These are phyloP conservation scores for Solanum lignicaule DNA, from an alignment of 257 asterid species.

Conservation along the genomic window DNA sequence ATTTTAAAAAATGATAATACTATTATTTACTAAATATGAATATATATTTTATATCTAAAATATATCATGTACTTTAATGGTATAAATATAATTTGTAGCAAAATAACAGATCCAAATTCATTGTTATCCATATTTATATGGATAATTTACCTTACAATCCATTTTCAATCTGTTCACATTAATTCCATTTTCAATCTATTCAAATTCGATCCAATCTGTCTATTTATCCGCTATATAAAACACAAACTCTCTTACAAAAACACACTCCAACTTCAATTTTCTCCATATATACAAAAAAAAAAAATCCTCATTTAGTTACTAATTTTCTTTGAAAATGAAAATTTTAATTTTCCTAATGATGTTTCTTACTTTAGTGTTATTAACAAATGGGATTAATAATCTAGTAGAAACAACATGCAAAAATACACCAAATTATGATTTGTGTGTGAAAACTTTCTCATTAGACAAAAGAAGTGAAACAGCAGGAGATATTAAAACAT, in stretches of 20 bases:
- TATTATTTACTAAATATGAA: too few relatives aligned
- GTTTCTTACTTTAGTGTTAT: background rate
- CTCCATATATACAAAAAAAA: background rate
- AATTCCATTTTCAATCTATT: too few relatives aligned
- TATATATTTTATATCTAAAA: too few relatives aligned
- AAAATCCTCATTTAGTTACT: background rate
- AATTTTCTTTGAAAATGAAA: background rate
- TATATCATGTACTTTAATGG: background rate
- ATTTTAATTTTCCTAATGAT: background rate
- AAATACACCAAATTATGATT: constrained; percentile 41
- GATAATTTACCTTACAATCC: background rate
- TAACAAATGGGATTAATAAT: background rate
- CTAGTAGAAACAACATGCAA: constrained; percentile 39
- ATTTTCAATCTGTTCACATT: background rate
- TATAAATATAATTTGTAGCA: background rate
- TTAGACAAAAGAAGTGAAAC: constrained; percentile 19
- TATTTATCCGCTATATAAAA: rapidly evolving
- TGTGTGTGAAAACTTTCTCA: constrained; percentile 35
- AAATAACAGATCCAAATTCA: background rate
- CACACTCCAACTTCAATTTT: background rate
- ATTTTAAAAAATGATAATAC: too few relatives aligned
- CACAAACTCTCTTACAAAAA: background rate
- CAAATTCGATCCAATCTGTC: background rate
- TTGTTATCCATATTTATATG: background rate
- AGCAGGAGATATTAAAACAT: constrained; percentile 2